Percentiles rank a stretch among this genome's conserved stretches.
phyloP scores from a whole-genome alignment of 768 basidiomycete genomes.

The Boletus sp. region DNA sequence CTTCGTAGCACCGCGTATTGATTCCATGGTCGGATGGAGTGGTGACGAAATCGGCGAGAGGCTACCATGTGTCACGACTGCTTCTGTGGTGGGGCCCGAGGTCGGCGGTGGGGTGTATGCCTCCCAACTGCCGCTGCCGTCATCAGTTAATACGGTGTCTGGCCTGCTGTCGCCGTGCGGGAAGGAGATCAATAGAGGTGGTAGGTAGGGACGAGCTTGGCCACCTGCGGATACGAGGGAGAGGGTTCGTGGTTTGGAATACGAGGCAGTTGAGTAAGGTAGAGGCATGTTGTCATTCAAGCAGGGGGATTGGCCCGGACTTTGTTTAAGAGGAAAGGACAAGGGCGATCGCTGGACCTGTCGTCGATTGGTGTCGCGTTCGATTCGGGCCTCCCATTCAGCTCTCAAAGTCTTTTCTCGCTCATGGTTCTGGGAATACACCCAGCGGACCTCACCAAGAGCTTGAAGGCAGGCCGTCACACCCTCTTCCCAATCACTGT shows the following conservation, averaged over 20 bases:
- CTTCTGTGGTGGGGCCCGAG: slow-evolving; percentile 43
- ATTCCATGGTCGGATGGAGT: slow-evolving; percentile 20
- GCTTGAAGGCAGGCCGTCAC: slow-evolving; percentile 61
- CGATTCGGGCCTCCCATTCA: slow-evolving; percentile 41
- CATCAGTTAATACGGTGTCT: slow-evolving; percentile 47
- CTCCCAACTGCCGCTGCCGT: slow-evolving; percentile 53
- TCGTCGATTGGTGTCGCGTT: slow-evolving; percentile 31
- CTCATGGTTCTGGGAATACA: slow-evolving; percentile 70
- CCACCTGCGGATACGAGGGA: slow-evolving; percentile 34
- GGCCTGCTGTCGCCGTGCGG: slow-evolving; percentile 51
- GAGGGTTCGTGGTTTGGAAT: slow-evolving; percentile 19
- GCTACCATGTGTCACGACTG: slow-evolving; percentile 43
- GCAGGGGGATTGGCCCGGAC: slow-evolving; percentile 28
- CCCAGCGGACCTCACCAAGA: slow-evolving; percentile 82
- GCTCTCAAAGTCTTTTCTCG: slow-evolving; percentile 57
- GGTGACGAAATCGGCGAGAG: slow-evolving; percentile 30
- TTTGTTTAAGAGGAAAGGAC: slow-evolving; percentile 24
- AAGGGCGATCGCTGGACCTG: slow-evolving; percentile 20
- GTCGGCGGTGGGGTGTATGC: slow-evolving; percentile 64
- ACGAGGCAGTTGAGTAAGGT: slow-evolving; percentile 5
- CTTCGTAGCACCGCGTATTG: slow-evolving; percentile 39
- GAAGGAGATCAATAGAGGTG: slow-evolving; percentile 40
- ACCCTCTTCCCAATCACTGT: slow-evolving; percentile 32
- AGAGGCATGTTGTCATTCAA: slow-evolving; percentile 20
- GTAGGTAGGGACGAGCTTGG: slow-evolving; percentile 45